Evolutionary conservation across 108 stramenopile species (phyloP).

Genomic region (Parietichytrium sp.): DNA sequence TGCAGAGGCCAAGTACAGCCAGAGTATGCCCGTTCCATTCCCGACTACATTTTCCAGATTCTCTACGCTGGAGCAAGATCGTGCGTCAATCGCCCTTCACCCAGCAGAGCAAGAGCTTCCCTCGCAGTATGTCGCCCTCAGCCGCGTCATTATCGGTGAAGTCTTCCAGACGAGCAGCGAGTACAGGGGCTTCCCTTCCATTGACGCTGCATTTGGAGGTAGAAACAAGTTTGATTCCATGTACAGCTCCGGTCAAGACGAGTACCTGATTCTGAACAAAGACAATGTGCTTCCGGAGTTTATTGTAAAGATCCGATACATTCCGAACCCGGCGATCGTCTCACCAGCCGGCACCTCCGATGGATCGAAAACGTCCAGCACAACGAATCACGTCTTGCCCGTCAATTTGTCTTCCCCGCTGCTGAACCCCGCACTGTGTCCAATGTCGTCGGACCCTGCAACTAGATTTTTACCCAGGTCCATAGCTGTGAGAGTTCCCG

Average conservation of each 20-base stretch:
- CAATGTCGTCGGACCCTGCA: neutral
- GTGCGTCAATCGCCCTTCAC: neutral
- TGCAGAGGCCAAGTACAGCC: neutral
- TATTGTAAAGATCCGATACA: conserved; percentile 47
- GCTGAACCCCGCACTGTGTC: neutral
- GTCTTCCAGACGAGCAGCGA: conserved; percentile 25
- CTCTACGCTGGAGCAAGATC: conserved; percentile 39
- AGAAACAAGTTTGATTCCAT: conserved; percentile 50
- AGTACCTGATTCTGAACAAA: conserved; percentile 50
- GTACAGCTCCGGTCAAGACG: conserved; percentile 47
- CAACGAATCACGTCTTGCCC: neutral
- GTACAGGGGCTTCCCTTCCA: neutral
- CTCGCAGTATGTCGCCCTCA: conserved; percentile 54
- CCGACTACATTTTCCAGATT: conserved; percentile 40
- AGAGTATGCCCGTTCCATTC: neutral
- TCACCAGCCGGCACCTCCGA: no score
- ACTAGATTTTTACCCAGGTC: neutral
- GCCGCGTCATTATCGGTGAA: conserved; percentile 54
- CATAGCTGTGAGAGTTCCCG: no score
- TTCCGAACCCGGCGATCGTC: neutral
- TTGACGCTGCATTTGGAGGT: neutral
- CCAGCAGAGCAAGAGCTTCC: neutral
- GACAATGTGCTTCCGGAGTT: conserved; percentile 56
- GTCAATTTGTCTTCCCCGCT: neutral
- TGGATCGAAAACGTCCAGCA: neutral